These are phyloP conservation scores for Pseudogymnoascus sp. DNA, from an alignment of 2,329 filamentous ascomycete genomes.

Conservation along the genomic window DNA sequence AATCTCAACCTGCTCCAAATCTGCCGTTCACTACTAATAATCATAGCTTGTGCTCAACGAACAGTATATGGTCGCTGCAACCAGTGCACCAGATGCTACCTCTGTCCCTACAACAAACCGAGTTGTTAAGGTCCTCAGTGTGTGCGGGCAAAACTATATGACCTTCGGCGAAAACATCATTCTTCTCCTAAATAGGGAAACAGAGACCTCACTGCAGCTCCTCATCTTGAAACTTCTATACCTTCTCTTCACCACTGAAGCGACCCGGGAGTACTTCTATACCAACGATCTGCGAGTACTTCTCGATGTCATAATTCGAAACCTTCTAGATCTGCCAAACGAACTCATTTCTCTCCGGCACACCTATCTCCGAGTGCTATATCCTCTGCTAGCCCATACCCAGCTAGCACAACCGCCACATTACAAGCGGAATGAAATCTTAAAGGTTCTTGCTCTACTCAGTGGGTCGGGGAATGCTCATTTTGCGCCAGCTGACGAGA, in stretches of 20 bases:
- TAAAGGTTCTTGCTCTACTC: constrained; percentile 67
- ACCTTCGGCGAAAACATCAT: constrained; percentile 99
- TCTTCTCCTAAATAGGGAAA: constrained; percentile 86
- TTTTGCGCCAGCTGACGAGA: constrained; percentile 75
- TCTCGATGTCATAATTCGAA: constrained; percentile 91
- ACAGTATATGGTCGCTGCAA: constrained; percentile 85
- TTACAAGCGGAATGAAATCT: constrained; percentile 84
- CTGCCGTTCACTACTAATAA: constrained; percentile 16
- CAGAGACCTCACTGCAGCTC: constrained; percentile 86
- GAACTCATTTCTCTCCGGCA: constrained; percentile 73
- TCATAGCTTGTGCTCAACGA: constrained; percentile 85
- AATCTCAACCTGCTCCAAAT: constrained; percentile 30
- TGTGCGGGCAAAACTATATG: constrained; percentile 73
- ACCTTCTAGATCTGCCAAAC: constrained; percentile 88
- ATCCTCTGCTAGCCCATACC: constrained; percentile 84
- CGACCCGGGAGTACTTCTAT: constrained; percentile 97
- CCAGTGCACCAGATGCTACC: constrained; percentile 30
- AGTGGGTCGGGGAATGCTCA: constrained; percentile 60
- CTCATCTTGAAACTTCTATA: constrained; percentile 96
- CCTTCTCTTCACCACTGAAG: constrained; percentile 83
- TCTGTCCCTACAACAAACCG: constrained; percentile 69
- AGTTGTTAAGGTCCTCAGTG: constrained; percentile 82
- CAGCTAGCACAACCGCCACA: constrained; percentile 80
- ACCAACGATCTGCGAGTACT: constrained; percentile 93
- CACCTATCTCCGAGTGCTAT: constrained; percentile 88